Evolutionary conservation across 345 rosid species (phyloP), one percentile per base, ranked within the genome.

Genomic region (Acer negundo): DNA sequence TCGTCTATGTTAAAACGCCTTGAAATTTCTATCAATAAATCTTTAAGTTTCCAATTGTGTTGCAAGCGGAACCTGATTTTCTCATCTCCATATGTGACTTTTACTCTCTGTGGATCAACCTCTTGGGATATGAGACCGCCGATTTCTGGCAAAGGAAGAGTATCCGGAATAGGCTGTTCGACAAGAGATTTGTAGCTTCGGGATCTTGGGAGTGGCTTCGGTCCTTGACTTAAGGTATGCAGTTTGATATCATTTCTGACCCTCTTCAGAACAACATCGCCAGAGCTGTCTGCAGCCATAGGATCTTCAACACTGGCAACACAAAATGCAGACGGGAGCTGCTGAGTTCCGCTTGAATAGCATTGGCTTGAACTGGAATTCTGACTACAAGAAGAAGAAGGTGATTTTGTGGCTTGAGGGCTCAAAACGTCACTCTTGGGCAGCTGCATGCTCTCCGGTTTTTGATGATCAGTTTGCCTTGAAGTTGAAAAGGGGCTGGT

Each of bases 301-400:
- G 78, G 83, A 63, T 84, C 83, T 61, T 77, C 86, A 23, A 38
- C 38, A 31, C 80, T 69, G 26, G 72, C 63, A 47, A 78, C 19
- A 10, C 78, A 74, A 68, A 35, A 77, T 46, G 51, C 62, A n/a
- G 91, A 82, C 56, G 77, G 79, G 77, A 73, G 78, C 72, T 84
- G 86, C 80, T 82, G 84, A 42, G 82, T 82, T 76, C 89, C 93
- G n/a, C 88, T 90, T 82, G 96, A 92, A 79, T 79, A 89, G 67
- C 92, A 81, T 38, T 85, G 94, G 85, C 97, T 91, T 23, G 99
- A 95, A 77, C 80, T 85, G 67, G 98, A 89, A 80, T 97, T 86
- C 75, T 85, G 90, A 80, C 96, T 90, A 62, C 88, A 81, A 0
- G 97, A 90, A 17, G 94, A 86, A 28, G 94, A 92, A n/a, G 87